Evolutionary conservation across 1,284 basidiomycete genomes (phyloP), one percentile per base, ranked within the genome.

Genomic region (Cystobasidium pallidum): DNA sequence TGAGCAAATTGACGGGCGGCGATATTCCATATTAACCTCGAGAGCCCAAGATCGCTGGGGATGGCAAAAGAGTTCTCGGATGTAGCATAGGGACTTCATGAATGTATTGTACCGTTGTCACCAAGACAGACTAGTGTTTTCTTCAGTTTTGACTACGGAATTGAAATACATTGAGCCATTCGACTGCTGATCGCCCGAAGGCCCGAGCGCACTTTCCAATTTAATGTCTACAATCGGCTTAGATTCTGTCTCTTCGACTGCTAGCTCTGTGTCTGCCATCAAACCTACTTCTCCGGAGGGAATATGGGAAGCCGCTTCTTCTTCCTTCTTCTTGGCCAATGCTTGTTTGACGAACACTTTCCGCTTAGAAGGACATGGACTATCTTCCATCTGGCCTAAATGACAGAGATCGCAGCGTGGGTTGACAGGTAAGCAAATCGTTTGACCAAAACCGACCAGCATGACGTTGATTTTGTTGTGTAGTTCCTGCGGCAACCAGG

Each of bases 391-490:
- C 51, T 71, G 68, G 0, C 79, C 82, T 1, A 84, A 73, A 24
- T 82, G 77, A 76, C 93, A 94, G n/a, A 85, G 78, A 75, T 90
- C 89, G 78, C 94, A 98, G 41, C 88, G 85, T 0, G 94, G 93
- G 0, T 87, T 86, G 8, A 92, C 85, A 1, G 94, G 92, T 0
- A 89, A 83, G 76, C 94, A 98, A 2, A 97, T 85, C 0, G 85
- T 86, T 88, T 98, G 95, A 15, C 94, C 94, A 76, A 96, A 95
- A 0, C 94, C 93, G 7, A 96, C 94, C 2, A 97, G 84, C 81
- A 93, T 81, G 64, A 89, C 89, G 79, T 95, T 96, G 77, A 96
- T 92, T 4, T 91, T 88, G 10, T 85, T 85, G 77, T 92, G 90
- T 0, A 91, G 83, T 72, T 89, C 87, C 26, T 84, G 85, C 0